phyloP scores from a whole-genome alignment of 73 alveolate genomes.

The Paramecium primaurelia region DNA sequence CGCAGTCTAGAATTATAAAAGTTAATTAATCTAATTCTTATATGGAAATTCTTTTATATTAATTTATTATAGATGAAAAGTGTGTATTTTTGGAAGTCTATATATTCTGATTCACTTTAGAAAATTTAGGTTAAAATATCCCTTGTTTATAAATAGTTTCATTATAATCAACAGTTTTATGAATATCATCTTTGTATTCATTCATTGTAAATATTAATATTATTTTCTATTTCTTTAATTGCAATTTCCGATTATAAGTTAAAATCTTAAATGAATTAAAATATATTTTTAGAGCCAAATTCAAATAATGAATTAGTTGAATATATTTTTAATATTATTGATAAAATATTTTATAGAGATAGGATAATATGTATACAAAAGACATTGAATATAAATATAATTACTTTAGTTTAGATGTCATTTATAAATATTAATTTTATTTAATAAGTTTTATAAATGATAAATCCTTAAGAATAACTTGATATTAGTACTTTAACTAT shows the following conservation, averaged over 20 bases:
- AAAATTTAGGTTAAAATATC: background rate
- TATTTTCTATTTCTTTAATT: background rate
- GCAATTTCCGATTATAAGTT: background rate
- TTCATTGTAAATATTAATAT: background rate
- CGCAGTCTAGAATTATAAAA: background rate
- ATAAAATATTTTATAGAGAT: too few species aligned
- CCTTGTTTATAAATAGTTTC: background rate
- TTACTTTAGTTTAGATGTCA: background rate
- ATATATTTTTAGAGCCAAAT: background rate
- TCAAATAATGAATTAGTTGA: background rate
- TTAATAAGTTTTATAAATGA: background rate
- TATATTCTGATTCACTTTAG: background rate
- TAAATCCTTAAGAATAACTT: conserved; percentile 14
- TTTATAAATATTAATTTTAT: background rate
- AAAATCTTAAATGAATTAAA: background rate
- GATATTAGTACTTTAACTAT: background rate
- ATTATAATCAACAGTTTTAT: background rate
- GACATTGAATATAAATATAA: background rate
- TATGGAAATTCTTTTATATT: background rate
- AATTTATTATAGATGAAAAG: background rate
- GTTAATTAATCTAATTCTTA: background rate
- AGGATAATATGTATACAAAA: background rate
- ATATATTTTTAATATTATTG: too few species aligned
- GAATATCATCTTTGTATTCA: background rate
- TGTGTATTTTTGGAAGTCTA: background rate